phyloP scores from a whole-genome alignment of 116 monocot genomes.

The Phalaenopsis hybrid region DNA sequence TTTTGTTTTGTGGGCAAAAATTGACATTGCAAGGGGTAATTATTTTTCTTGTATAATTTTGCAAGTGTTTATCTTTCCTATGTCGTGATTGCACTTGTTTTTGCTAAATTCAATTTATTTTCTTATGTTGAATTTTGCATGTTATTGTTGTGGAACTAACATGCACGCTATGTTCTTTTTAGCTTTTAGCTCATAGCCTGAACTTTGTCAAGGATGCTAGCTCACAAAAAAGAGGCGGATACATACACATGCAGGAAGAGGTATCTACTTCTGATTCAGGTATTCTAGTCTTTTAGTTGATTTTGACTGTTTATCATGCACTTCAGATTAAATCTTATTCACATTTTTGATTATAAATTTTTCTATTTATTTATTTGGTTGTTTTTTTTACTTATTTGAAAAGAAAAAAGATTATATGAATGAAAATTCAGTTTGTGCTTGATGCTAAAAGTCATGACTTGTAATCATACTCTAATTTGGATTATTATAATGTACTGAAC shows the following conservation, averaged over 20 bases:
- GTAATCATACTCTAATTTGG: neutral
- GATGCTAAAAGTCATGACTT: neutral
- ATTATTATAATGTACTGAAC: neutral
- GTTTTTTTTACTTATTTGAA: neutral
- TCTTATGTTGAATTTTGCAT: neutral
- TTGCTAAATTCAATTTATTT: neutral
- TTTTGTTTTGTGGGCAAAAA: neutral
- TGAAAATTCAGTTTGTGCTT: neutral
- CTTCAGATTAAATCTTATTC: neutral
- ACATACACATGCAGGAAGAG: neutral
- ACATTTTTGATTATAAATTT: neutral
- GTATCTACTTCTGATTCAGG: conserved; percentile 13
- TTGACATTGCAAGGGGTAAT: neutral
- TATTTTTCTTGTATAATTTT: neutral
- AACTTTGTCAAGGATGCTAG: conserved; percentile 20
- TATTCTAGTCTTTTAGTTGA: neutral
- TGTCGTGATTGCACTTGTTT: neutral
- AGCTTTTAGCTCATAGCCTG: conserved; percentile 31
- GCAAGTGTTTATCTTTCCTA: neutral
- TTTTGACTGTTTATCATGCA: neutral
- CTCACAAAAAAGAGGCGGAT: neutral
- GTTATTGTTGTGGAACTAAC: neutral
- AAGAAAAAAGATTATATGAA: neutral
- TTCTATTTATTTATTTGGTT: neutral
- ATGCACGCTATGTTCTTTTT: conserved; percentile 1